Conservation (phyloP, 768 basidiomycete species). For the Boletellus emodensis region DNA sequence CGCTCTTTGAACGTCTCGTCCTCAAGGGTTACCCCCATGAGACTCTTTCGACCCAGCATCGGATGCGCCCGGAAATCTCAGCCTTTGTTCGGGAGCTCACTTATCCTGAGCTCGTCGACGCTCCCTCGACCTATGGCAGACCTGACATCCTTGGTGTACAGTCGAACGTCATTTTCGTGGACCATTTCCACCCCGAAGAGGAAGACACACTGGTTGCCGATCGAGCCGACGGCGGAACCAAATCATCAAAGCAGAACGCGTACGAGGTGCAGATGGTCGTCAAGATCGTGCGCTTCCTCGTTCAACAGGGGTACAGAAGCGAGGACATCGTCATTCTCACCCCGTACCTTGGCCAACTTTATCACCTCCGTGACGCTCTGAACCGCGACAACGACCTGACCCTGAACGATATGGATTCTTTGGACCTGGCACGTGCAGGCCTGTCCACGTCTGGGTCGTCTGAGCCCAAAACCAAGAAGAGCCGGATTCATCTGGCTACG, state of each 20-base stretch:
- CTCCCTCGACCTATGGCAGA: conserved; percentile 43
- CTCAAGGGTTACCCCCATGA: conserved; percentile 57
- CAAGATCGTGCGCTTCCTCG: conserved; percentile 61
- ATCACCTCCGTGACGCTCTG: conserved; percentile 43
- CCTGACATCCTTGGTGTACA: conserved; percentile 50
- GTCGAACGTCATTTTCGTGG: conserved; percentile 59
- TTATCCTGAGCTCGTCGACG: conserved; percentile 62
- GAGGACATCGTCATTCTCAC: conserved; percentile 61
- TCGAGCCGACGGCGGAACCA: conserved; percentile 39
- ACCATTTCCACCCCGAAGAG: conserved; percentile 56
- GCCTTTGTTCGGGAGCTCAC: conserved; percentile 56
- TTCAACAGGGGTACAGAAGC: conserved; percentile 62
- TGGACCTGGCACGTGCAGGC: conserved; percentile 54
- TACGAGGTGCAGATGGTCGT: conserved; percentile 61
- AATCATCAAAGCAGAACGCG: conserved; percentile 56
- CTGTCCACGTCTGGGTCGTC: conserved; percentile 35
- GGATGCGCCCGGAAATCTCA: conserved; percentile 74
- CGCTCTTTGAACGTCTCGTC: conserved; percentile 66
- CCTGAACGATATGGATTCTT: conserved; percentile 58
- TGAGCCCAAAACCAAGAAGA: conserved; percentile 34
- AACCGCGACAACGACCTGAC: conserved; percentile 47
- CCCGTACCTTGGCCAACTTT: conserved; percentile 65
- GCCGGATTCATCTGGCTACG: conserved; percentile 52
- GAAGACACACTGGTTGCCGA: conserved; percentile 39
- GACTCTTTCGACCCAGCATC: conserved; percentile 55